These are phyloP conservation scores for Sphaerostilbella broomeana DNA, from an alignment of 2,329 filamentous ascomycete species.

Conservation along the genomic window DNA sequence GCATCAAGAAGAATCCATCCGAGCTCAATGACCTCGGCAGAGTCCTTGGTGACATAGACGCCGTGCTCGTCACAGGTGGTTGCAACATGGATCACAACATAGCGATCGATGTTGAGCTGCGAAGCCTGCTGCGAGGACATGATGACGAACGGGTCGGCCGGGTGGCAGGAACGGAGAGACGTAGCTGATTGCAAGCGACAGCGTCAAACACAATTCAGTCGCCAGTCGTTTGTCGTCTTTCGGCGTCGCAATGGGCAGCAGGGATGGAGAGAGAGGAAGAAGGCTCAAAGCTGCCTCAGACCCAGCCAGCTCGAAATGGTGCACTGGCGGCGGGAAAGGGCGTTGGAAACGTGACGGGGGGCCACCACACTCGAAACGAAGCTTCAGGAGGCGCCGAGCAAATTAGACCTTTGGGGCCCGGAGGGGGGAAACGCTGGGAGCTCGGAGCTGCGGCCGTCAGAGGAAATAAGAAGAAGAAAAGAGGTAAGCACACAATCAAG, in stretches of 20 bases:
- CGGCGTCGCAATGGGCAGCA: constrained; percentile 11
- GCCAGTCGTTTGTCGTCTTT: too few species aligned
- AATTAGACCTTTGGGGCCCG: constrained; percentile 20
- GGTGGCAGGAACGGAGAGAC: constrained; percentile 18
- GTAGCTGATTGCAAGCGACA: constrained; percentile 11
- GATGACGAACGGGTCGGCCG: constrained; percentile 20
- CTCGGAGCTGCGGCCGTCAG: constrained; percentile 11
- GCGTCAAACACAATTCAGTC: constrained; percentile 13
- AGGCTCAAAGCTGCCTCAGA: constrained; percentile 29
- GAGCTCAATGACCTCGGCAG: constrained; percentile 97
- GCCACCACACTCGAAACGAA: constrained; percentile 11
- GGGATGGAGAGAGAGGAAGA: constrained; percentile 17
- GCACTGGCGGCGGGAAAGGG: constrained; percentile 16
- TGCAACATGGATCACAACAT: constrained; percentile 96
- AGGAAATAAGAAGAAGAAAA: constrained; percentile 8
- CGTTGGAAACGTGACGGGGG: constrained; percentile 14
- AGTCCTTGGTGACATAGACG: constrained; percentile 98
- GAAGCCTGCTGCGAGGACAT: constrained; percentile 39
- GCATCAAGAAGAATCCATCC: constrained; percentile 95
- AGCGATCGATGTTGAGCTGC: constrained; percentile 79
- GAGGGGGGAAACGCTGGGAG: constrained; percentile 14
- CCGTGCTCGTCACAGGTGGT: constrained; percentile 99
- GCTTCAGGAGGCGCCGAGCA: constrained; percentile 24
- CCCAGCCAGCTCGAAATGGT: constrained; percentile 29
- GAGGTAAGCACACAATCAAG: constrained; percentile 17